Evolutionary conservation across 1,284 basidiomycete species (phyloP).

Genomic region (Psilocybe mexicana): DNA sequence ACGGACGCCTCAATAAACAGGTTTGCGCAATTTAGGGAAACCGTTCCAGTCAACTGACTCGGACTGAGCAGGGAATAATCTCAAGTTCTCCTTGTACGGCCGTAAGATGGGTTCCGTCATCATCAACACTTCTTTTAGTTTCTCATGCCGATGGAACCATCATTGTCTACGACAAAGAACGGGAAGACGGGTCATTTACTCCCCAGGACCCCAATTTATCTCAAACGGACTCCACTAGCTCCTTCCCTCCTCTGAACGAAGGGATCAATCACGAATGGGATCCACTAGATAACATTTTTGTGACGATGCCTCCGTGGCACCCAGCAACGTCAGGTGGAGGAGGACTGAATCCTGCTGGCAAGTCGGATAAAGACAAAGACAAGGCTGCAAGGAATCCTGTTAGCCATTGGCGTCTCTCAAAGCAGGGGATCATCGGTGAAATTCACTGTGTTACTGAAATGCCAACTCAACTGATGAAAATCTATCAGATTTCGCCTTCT

Average conservation of each 20-base stretch:
- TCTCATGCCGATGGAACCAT: slow-evolving; percentile 90
- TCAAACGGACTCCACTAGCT: slow-evolving; percentile 19
- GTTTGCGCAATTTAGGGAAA: slow-evolving; percentile 40
- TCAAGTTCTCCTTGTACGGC: slow-evolving; percentile 80
- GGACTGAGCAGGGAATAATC: slow-evolving; percentile 65
- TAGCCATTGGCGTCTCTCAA: slow-evolving; percentile 79
- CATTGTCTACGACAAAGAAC: slow-evolving; percentile 85
- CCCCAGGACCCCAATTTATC: slow-evolving; percentile 51
- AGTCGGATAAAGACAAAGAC: slow-evolving; percentile 68
- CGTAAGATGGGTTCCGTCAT: slow-evolving; percentile 88
- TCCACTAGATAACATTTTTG: slow-evolving; percentile 70
- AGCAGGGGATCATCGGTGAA: slow-evolving; percentile 71
- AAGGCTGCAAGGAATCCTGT: slow-evolving; percentile 80
- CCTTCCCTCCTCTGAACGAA: slow-evolving; percentile 25
- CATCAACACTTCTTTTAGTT: slow-evolving; percentile 85
- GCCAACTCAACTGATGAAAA: slow-evolving; percentile 1
- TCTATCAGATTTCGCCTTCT: slow-evolving; percentile 83
- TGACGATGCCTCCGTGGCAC: slow-evolving; percentile 84
- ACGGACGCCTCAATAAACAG: slow-evolving; percentile 90
- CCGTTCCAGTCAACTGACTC: neutral
- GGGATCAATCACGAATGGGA: slow-evolving; percentile 58
- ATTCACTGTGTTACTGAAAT: slow-evolving; percentile 25
- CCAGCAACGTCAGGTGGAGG: slow-evolving; percentile 50
- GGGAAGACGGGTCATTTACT: slow-evolving; percentile 79
- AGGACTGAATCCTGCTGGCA: slow-evolving; percentile 32